phyloP scores from a whole-genome alignment of 176 grass and related monocot genomes.

The Thalia dealbata region DNA sequence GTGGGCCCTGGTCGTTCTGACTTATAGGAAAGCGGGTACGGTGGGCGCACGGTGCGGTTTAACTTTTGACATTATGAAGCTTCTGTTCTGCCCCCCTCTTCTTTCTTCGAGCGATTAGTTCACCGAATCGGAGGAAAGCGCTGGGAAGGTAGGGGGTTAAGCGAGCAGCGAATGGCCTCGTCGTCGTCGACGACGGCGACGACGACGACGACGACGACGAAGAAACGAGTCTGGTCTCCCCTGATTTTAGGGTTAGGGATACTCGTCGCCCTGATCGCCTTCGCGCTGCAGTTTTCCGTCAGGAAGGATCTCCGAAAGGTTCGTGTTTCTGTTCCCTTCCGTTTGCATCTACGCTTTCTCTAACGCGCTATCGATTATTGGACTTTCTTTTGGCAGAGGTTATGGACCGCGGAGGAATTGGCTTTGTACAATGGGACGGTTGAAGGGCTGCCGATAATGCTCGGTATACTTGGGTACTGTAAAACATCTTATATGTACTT shows the following conservation, averaged over 20 bases:
- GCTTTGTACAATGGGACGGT: conserved; percentile 63
- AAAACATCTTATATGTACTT: background rate
- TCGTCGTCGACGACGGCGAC: background rate
- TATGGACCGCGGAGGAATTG: conserved; percentile 64
- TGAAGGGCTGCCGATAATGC: conserved; percentile 56
- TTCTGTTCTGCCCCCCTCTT: background rate
- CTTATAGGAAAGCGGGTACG: no score
- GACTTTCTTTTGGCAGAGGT: conserved; percentile 34
- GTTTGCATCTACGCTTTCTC: background rate
- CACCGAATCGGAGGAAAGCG: background rate
- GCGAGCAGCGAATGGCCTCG: background rate
- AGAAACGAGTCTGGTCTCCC: background rate
- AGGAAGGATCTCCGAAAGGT: conserved; percentile 5
- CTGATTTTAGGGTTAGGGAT: conserved; percentile 5
- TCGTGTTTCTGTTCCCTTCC: background rate
- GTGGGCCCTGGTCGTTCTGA: no score
- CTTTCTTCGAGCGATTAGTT: background rate
- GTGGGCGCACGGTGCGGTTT: background rate
- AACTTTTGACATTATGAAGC: background rate
- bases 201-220: background rate
- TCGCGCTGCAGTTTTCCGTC: background rate
- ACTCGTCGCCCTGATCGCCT: conserved; percentile 3
- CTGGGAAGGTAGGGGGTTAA: background rate
- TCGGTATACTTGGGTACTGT: conserved; percentile 71
- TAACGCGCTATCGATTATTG: background rate